Conservation (phyloP, 305 asterid species). For the Fraxinus ornus region DNA sequence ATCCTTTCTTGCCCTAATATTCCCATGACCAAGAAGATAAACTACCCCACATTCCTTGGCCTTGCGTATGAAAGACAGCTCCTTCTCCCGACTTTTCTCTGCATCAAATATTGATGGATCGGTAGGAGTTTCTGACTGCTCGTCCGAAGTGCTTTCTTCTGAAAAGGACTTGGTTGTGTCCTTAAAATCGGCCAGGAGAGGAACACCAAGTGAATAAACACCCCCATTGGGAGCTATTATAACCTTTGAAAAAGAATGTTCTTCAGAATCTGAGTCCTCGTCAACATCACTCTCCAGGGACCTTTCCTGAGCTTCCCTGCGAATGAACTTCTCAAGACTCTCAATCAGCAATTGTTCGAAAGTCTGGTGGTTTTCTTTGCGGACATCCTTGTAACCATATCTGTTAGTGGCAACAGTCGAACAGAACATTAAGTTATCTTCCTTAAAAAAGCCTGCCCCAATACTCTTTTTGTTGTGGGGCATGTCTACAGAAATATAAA, state of each 20-base stretch:
- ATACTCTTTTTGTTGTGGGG: background rate
- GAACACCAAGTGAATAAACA: slow-evolving; percentile 78
- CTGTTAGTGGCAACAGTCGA: slow-evolving; percentile 44
- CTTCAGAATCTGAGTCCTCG: slow-evolving; percentile 66
- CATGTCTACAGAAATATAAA: background rate
- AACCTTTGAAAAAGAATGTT: slow-evolving; percentile 57
- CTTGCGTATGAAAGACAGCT: slow-evolving; percentile 76
- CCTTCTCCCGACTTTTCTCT: slow-evolving; percentile 88
- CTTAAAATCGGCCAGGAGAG: slow-evolving; percentile 72
- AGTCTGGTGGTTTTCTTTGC: slow-evolving; percentile 92
- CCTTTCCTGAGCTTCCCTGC: slow-evolving; percentile 93
- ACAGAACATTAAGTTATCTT: slow-evolving; percentile 14
- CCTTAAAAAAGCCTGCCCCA: slow-evolving; percentile 1
- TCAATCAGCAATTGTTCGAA: slow-evolving; percentile 95
- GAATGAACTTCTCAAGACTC: slow-evolving; percentile 92
- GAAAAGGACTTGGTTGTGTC: slow-evolving; percentile 48
- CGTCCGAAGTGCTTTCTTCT: slow-evolving; percentile 49
- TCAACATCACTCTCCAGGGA: slow-evolving; percentile 90
- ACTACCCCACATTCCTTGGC: slow-evolving; percentile 95
- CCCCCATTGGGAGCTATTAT: slow-evolving; percentile 90
- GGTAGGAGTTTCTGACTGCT: slow-evolving; percentile 40
- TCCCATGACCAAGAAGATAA: slow-evolving; percentile 95
- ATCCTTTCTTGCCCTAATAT: slow-evolving; percentile 88
- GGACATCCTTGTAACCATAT: slow-evolving; percentile 97
- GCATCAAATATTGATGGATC: slow-evolving; percentile 50